A percentile compares a stretch with the other conserved stretches of the same genome.
phyloP scores from a whole-genome alignment of 148 eudicot species.

The Vaccinium myrtillus region DNA sequence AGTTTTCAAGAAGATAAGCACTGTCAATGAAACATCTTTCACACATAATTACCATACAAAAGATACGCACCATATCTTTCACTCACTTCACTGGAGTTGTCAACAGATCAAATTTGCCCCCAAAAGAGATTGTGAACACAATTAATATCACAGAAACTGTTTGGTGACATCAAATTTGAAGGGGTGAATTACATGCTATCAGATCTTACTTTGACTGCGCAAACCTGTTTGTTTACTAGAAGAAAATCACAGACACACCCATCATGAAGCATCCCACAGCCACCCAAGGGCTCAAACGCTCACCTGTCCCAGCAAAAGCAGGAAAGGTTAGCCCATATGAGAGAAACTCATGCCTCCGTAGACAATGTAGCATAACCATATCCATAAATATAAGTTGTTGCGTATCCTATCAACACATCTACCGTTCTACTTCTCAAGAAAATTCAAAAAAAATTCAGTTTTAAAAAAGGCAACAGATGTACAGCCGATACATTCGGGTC shows the following conservation, averaged over 20 bases:
- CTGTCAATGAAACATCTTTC: background rate
- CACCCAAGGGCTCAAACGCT: conserved; percentile 88
- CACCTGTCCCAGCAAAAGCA: conserved; percentile 44
- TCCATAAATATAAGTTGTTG: too few species aligned
- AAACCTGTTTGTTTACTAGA: conserved; percentile 30
- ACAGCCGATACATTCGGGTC: background rate
- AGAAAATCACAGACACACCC: conserved; percentile 84
- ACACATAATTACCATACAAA: background rate
- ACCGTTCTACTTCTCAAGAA: background rate
- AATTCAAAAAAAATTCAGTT: background rate
- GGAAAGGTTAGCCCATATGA: background rate
- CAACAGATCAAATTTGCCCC: background rate
- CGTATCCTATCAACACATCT: background rate
- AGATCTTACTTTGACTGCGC: background rate
- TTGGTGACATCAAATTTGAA: background rate
- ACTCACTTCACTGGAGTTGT: background rate
- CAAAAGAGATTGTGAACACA: background rate
- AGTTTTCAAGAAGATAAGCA: background rate
- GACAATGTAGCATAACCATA: background rate
- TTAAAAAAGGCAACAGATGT: background rate
- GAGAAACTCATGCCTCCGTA: background rate
- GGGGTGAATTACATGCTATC: background rate
- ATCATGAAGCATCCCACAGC: conserved; percentile 73
- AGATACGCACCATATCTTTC: background rate
- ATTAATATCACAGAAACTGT: background rate